Base-by-base conservation (phyloP, 192 early-diverging fungal species). In the Thamnidium elegans region DNA sequence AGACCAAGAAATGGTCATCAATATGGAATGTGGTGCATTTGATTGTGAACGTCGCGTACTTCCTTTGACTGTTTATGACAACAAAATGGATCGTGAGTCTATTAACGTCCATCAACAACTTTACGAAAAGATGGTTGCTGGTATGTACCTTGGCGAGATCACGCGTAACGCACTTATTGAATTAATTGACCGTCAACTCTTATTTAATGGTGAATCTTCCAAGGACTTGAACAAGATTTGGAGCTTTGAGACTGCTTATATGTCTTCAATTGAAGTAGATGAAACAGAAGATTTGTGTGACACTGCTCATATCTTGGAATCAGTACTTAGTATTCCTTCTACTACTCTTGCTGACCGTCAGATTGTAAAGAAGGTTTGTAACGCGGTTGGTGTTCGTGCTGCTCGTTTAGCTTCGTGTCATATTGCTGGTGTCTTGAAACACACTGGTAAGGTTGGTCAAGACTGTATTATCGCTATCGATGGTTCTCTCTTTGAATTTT, bases 1-100 rank as follows among this genome's bases (percentile, higher is more conserved):
- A 15, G 32, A 61, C 9, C 46, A 73, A 8, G 85, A 90, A 58
- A 95, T 97, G 92, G 84, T 93, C 59, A 84, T 97, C 76, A 97
- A 96, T 71, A 94, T 86, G 66, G 95, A 97, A 73, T 96, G 95
- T 94, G 95, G 95, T 68, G 92, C 90, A 30, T 94, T 90, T 71
- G 92, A 93, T 73, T 84, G 84, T 65, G 88, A 92, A 17, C 70
- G 89, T 48, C 62, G 69, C 17, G 84, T 96, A 11, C 78, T 96
- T 5, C 93, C 93, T 23, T 62, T 90, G 68, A 94, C 90, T 26
- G 79, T 84, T 68, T 92, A 89, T 73, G 96, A 98, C 72, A 84
- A 84, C 69, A 85, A 85, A 47, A 65, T 95, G 63, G 92, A 96
- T 75, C 80, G 89, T 56, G 81, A 85, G 63, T 92, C 92, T 50